phyloP scores from a whole-genome alignment of 257 asterid species.

The Nicotiana knightiana region DNA sequence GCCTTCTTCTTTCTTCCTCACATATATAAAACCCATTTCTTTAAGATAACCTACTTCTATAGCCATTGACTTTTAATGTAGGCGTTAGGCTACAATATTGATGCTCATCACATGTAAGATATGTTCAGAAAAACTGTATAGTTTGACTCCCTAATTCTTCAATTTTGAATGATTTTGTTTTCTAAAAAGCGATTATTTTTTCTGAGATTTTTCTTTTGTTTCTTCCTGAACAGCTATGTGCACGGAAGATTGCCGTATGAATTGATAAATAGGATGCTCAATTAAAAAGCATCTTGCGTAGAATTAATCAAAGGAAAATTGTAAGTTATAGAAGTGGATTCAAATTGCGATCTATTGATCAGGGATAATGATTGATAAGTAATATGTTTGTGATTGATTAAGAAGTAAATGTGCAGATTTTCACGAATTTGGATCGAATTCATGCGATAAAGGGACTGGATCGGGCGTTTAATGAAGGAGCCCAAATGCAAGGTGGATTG shows the following conservation, averaged over 20 bases:
- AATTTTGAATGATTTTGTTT: background rate
- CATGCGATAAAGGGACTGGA: conserved; percentile 65
- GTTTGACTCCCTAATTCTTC: background rate
- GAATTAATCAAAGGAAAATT: conserved; percentile 66
- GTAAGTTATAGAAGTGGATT: conserved; percentile 27
- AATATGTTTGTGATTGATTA: background rate
- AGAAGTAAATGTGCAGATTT: conserved; percentile 39
- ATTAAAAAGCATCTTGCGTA: conserved; percentile 43
- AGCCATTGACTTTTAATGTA: conserved; percentile 12
- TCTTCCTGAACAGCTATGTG: conserved; percentile 41
- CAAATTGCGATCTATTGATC: background rate
- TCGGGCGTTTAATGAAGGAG: conserved; percentile 14
- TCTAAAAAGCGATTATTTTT: background rate
- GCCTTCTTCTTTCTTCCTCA: too few species aligned
- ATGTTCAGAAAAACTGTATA: background rate
- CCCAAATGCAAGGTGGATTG: too few species aligned
- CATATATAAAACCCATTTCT: too few species aligned
- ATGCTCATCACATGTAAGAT: conserved; percentile 73
- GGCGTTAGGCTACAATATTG: conserved; percentile 68
- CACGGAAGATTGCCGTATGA: conserved; percentile 91
- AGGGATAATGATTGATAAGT: too few species aligned
- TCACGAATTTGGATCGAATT: conserved; percentile 68
- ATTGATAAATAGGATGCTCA: conserved; percentile 52
- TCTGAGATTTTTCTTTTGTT: background rate
- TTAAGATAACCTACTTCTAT: too few species aligned